Evolutionary conservation across 768 basidiomycete species (phyloP).

Genomic region (Chalciporus chontae): DNA sequence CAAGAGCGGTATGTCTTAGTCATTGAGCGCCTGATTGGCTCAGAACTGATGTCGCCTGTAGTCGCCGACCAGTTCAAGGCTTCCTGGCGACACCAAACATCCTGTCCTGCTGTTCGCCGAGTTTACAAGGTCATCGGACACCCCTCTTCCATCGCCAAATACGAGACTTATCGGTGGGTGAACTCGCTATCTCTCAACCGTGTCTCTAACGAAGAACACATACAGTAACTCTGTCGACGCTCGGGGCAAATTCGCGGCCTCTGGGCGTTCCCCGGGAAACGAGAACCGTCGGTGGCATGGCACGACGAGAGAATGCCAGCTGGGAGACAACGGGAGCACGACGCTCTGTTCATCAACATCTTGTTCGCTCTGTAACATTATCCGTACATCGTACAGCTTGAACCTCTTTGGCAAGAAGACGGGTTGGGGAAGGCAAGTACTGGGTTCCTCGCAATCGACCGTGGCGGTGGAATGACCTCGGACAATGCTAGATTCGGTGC

Average conservation of each 20-base stretch:
- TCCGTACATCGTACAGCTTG: conserved; percentile 62
- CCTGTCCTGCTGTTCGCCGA: conserved; percentile 54
- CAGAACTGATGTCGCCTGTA: conserved; percentile 21
- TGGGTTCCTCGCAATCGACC: background rate
- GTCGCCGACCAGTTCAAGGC: conserved; percentile 65
- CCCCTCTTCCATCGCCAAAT: conserved; percentile 46
- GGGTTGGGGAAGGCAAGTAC: conserved; percentile 60
- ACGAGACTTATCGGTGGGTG: conserved; percentile 58
- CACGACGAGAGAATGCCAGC: conserved; percentile 58
- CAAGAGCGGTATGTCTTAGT: conserved; percentile 49
- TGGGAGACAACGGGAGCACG: conserved; percentile 60
- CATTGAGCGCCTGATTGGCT: background rate
- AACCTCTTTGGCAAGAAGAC: conserved; percentile 65
- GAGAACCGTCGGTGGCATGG: conserved; percentile 78
- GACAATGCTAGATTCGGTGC: conserved; percentile 51
- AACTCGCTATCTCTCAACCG: background rate
- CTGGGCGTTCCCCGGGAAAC: conserved; percentile 60
- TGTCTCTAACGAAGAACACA: background rate
- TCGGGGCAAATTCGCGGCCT: conserved; percentile 52
- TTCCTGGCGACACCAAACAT: conserved; percentile 62
- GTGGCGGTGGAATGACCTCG: conserved; percentile 5
- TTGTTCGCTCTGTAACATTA: conserved; percentile 63
- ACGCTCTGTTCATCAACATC: conserved; percentile 47
- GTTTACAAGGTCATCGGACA: conserved; percentile 64
- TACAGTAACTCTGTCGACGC: conserved; percentile 52